Evolutionary conservation across 768 basidiomycete species (phyloP), one percentile per base, ranked within the genome.

Genomic region (Pulveroboletus sp.): DNA sequence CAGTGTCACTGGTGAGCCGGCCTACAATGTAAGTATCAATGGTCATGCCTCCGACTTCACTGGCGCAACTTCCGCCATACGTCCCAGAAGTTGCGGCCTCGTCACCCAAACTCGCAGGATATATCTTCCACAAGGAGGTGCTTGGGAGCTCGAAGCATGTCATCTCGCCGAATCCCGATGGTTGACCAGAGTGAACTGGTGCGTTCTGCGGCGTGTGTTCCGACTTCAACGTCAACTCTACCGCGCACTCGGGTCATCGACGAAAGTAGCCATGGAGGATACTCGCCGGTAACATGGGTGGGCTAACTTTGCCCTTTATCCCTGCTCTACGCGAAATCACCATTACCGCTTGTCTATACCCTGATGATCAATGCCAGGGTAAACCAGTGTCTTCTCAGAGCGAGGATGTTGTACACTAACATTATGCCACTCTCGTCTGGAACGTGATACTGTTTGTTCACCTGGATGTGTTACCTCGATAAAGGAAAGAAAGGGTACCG

Each of bases 361-460:
- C 96, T 96, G n/a, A 99, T 99, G 96, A 96, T 99, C 60, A 91
- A 95, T 54, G 91, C 93, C 51, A 93, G 89, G 72, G 86, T 86
- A 40, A 60, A 50, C 35, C 30, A 12, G 5, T 20, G 14, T n/a
- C n/a, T n/a, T n/a, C n/a, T n/a, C n/a, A n/a, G n/a, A n/a, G n/a
- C n/a, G n/a, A 19, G 22, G 26, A 17, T n/a, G 5, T 29, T 43
- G 20, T 29, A 17, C 34, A 16, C 41, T 36, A 23, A 53, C 23
- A 22, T n/a, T 3, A 44, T 2, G 11, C 19, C 29, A 10, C 7
- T 12, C 41, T 31, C 2, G n/a, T 34, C 24, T 8, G 12, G 12
- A 2, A 19, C 19, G 16, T 31, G 9, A 17, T 10, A 23, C 30
- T 17, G 17, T 24, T 16, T 24, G 10, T 30, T 6, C 13, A 12